phyloP scores from a whole-genome alignment of 768 basidiomycete genomes.

The Rhodotorula kratochvilovae region DNA sequence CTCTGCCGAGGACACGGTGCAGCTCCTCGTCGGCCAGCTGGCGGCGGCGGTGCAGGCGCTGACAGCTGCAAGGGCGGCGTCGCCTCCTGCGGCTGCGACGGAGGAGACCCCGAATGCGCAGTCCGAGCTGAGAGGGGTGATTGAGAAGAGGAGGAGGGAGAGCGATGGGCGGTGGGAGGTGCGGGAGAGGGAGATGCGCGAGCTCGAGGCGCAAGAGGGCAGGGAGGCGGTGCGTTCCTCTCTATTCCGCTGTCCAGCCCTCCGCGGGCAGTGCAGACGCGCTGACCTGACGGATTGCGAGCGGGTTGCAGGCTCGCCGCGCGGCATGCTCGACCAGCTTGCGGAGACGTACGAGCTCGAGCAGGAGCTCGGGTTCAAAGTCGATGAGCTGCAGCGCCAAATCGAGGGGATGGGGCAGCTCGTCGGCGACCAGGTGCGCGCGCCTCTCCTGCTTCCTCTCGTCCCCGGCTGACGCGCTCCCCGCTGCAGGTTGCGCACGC shows the following conservation, averaged over 20 bases:
- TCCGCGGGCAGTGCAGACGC: too few relatives aligned
- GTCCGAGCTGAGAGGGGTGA: not conserved
- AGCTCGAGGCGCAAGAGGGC: not conserved
- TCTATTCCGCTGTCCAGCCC: not conserved
- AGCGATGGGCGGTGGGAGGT: slow-evolving; percentile 6
- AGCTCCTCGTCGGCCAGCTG: slow-evolving; percentile 8
- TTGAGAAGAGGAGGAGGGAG: slow-evolving; percentile 14
- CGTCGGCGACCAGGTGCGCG: slow-evolving; percentile 24
- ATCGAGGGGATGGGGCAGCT: slow-evolving; percentile 23
- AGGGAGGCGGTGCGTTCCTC: slow-evolving; percentile 1
- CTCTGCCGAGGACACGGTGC: not conserved
- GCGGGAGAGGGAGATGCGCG: slow-evolving; percentile 16
- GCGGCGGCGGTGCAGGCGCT: slow-evolving; percentile 11
- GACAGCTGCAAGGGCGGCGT: not conserved
- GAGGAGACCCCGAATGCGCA: not conserved
- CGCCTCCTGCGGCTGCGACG: not conserved
- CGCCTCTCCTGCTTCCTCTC: not conserved
- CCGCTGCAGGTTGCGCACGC: slow-evolving; percentile 15
- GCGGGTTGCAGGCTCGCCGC: not conserved
- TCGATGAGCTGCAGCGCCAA: slow-evolving; percentile 28
- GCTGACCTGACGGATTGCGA: too few relatives aligned
- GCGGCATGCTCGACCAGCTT: not conserved
- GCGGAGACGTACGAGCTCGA: slow-evolving; percentile 19
- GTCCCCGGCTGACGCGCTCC: not conserved
- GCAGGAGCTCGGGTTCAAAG: slow-evolving; percentile 16